Evolutionary conservation across 2,329 filamentous ascomycete species (phyloP).

Genomic region (Aspergillus ochraceus): DNA sequence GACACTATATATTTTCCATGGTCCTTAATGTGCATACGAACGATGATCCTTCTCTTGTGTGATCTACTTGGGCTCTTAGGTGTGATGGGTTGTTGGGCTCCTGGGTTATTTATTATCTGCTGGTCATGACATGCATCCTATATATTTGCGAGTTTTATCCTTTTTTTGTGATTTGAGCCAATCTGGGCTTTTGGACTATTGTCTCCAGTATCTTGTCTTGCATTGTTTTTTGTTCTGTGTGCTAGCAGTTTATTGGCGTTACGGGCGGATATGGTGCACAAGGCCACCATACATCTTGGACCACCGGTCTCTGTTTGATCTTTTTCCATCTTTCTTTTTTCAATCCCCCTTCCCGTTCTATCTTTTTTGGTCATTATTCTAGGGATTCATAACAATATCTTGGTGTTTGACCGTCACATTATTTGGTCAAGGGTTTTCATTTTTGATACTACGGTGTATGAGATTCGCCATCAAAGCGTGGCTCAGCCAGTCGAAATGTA

Average conservation of each 20-base stretch:
- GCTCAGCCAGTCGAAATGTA: background rate
- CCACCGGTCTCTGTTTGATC: background rate
- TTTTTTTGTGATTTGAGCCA: conserved; percentile 2
- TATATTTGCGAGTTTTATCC: conserved; percentile 9
- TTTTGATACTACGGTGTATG: background rate
- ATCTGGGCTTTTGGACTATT: background rate
- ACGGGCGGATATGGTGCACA: conserved; percentile 2
- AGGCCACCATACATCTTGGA: background rate
- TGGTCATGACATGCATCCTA: conserved; percentile 15
- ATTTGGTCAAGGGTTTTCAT: background rate
- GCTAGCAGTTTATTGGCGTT: conserved; percentile 7
- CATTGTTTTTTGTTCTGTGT: background rate
- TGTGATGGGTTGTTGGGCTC: conserved; percentile 11
- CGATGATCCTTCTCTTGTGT: conserved; percentile 13
- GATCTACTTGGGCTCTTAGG: conserved; percentile 13
- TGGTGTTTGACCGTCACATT: background rate
- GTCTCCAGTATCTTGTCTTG: conserved; percentile 1
- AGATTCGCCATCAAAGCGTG: background rate
- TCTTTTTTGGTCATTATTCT: background rate
- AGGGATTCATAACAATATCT: background rate
- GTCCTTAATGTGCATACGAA: conserved; percentile 26
- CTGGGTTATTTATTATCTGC: conserved; percentile 1
- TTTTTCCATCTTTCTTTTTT: background rate
- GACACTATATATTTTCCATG: conserved; percentile 11
- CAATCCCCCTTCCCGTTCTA: background rate